phyloP scores from a whole-genome alignment of 2,329 filamentous ascomycete genomes.

The Cladosporium sp. region DNA sequence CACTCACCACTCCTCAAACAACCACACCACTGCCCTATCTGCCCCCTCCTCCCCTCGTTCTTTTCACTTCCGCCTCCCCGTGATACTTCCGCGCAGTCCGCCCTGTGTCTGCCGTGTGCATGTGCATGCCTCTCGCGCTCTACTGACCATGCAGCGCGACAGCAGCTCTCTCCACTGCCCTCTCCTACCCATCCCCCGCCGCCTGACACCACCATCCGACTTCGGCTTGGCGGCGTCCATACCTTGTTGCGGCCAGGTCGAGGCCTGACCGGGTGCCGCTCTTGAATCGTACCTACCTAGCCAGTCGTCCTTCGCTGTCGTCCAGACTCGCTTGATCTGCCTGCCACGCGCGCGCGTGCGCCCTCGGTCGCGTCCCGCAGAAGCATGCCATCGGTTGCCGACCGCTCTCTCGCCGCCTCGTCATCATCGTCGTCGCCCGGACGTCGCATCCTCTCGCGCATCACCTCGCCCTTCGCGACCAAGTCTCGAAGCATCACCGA shows the following conservation, averaged over 20 bases:
- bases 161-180: not conserved
- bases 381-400: slow-evolving; percentile 15
- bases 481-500: slow-evolving; percentile 66
- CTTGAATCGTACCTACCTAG: too few species aligned
- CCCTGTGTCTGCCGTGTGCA: not conserved
- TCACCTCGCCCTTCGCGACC: slow-evolving; percentile 52
- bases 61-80: not conserved
- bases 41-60: not conserved
- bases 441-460: slow-evolving; percentile 46
- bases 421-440: slow-evolving; percentile 21
- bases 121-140: slow-evolving; percentile 4
- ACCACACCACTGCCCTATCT: not conserved
- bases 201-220: not conserved
- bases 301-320: not conserved
- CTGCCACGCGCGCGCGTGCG: too few species aligned
- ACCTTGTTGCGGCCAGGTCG: slow-evolving; percentile 7
- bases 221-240: slow-evolving; percentile 10
- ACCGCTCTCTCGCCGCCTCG: slow-evolving; percentile 9
- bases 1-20: not conserved
- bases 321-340: not conserved
- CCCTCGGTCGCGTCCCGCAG: slow-evolving; percentile 9
- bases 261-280: not conserved
- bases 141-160: slow-evolving; percentile 13
- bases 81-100: slow-evolving; percentile 2
- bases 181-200: slow-evolving; percentile 2